These are phyloP conservation scores for Mycena galericulata DNA, from an alignment of 768 basidiomycete genomes.

Conservation along the genomic window DNA sequence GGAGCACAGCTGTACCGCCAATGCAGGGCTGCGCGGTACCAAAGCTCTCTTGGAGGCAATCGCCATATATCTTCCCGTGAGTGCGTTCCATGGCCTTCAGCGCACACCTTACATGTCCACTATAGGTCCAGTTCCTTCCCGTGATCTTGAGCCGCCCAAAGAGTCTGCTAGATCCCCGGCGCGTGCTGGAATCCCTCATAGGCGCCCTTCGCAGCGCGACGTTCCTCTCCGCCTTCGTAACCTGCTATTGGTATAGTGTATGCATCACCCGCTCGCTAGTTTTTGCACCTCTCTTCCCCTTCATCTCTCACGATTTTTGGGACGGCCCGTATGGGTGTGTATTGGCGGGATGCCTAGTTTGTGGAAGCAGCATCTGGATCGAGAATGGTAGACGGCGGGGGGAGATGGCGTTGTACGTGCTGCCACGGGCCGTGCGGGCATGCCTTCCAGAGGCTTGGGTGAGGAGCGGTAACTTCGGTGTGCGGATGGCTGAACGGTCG, in stretches of 20 bases:
- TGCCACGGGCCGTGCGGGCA: constrained; percentile 76
- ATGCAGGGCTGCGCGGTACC: constrained; percentile 63
- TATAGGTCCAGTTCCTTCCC: constrained; percentile 78
- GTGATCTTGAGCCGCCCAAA: constrained; percentile 69
- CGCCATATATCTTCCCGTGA: constrained; percentile 77
- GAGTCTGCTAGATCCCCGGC: constrained; percentile 59
- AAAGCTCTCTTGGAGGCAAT: constrained; percentile 74
- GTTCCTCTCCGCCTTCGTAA: constrained; percentile 80
- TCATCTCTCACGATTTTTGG: constrained; percentile 81
- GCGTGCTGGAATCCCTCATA: constrained; percentile 55
- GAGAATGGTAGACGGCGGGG: constrained; percentile 79
- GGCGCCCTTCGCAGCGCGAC: constrained; percentile 73
- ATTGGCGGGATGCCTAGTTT: constrained; percentile 73
- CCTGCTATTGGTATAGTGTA: constrained; percentile 76
- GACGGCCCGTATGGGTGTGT: constrained; percentile 81
- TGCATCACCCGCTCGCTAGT: constrained; percentile 77
- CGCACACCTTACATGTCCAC: not conserved
- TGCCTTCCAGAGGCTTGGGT: constrained; percentile 69
- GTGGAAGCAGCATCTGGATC: constrained; percentile 83
- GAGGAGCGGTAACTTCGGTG: constrained; percentile 54
- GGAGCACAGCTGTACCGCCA: constrained; percentile 69
- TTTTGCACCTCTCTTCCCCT: constrained; percentile 72
- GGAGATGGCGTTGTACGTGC: constrained; percentile 84
- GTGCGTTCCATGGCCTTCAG: constrained; percentile 37
- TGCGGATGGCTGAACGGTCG: constrained; percentile 66